Base-by-base conservation (phyloP, 2,329 filamentous ascomycete genomes). In the Elsinoe arachidis region DNA sequence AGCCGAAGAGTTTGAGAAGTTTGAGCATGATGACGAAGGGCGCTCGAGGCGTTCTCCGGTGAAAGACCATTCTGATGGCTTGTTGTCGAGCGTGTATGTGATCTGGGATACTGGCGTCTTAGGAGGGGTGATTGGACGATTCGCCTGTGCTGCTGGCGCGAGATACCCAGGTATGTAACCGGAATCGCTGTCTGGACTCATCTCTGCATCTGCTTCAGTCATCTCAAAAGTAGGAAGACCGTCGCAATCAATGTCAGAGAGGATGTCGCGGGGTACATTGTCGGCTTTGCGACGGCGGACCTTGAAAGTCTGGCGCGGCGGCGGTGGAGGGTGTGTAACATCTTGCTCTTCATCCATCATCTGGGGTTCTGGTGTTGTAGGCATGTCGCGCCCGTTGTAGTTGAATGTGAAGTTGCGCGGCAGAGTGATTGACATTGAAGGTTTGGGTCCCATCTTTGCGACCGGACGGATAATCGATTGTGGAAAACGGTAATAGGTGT, bases 1-100 rank as follows among this genome's bases (percentile, higher is more conserved):
- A 15, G 80, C 68, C 2, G 83, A 85, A 0, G 83, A 85, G 65
- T 85, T 79, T 2, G 82, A 85, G 44, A 79, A 74, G 57, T 77
- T 76, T 2, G 81, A 84, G 63, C 77, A 80, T 3, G 79, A 76
- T 2, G 83, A 85, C 5, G 75, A 74, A 3, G 82, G 79, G 43
- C 83, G 77, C 63, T 73, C 73, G 52, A 82, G 76, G 19, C 70
- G 69, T 51, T 76, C 72, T 30, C 72, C 23, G 43, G 33, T 33
- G 39, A 49, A 47, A 43, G 41, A 17, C 54, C 41, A 56, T 15
- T 56, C 54, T n/a, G 75, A 47, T n/a, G 47, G 54, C 19, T 58
- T 58, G 56, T 61, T 67, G 59, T 69, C 68, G 34, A 69, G 55
- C 26, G 63, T 65, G 67, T 66, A 67, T 14, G 58, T 55, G 21